phyloP scores from a whole-genome alignment of 495 filamentous ascomycete species.

The Lasiosphaeria ovina region DNA sequence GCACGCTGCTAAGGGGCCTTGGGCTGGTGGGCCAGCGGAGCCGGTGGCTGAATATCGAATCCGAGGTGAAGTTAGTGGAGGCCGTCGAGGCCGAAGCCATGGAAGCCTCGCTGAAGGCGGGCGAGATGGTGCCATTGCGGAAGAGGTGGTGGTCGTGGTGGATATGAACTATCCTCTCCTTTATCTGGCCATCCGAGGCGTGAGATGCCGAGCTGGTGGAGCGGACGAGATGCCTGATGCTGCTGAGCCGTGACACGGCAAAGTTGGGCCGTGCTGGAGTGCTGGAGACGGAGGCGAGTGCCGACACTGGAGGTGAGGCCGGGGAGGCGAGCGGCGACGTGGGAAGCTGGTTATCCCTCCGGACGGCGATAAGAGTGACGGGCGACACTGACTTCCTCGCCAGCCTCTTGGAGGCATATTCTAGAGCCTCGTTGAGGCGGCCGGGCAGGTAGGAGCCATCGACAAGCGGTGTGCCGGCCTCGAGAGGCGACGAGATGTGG shows the following conservation, averaged over 20 bases:
- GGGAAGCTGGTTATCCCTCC: conserved; percentile 49
- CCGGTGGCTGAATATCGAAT: conserved; percentile 19
- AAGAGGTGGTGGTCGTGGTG: conserved; percentile 21
- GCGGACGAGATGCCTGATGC: conserved; percentile 42
- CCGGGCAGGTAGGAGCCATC: conserved; percentile 47
- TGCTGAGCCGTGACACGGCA: conserved; percentile 30
- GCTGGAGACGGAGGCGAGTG: conserved; percentile 30
- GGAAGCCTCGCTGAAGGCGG: conserved; percentile 31
- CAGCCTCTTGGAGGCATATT: conserved; percentile 51
- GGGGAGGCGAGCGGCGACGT: conserved; percentile 23
- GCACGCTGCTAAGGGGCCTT: conserved; percentile 27
- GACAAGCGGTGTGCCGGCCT: conserved; percentile 50
- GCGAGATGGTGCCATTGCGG: conserved; percentile 27
- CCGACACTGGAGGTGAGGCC: conserved; percentile 24
- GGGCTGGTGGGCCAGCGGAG: conserved; percentile 27
- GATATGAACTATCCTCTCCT: conserved; percentile 29
- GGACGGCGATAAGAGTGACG: conserved; percentile 49
- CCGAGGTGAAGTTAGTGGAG: conserved; percentile 18
- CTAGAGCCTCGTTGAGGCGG: conserved; percentile 42
- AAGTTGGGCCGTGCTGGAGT: conserved; percentile 29
- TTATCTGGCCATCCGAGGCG: conserved; percentile 12
- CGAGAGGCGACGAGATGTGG: conserved; percentile 54
- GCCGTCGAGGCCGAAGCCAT: conserved; percentile 22
- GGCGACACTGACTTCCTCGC: conserved; percentile 42
- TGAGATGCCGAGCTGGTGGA: conserved; percentile 23